Evolutionary conservation across 495 filamentous ascomycete species (phyloP).

Genomic region (Penicillium simplicissimum): DNA sequence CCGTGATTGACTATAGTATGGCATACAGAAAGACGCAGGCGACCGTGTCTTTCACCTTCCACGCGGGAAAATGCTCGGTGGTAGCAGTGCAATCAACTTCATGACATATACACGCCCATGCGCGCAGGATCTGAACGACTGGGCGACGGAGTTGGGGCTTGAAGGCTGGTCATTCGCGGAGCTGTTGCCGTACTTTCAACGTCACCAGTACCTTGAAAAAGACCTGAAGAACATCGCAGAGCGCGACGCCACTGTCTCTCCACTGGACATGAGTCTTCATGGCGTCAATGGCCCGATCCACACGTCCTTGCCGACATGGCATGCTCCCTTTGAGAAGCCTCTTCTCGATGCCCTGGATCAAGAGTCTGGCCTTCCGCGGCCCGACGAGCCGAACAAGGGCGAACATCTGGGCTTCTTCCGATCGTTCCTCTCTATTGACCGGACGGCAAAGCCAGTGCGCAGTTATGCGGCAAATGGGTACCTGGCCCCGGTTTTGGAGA

Average conservation of each 20-base stretch:
- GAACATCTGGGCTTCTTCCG: constrained; percentile 22
- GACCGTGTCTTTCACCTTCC: constrained; percentile 13
- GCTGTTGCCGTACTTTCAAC: constrained; percentile 43
- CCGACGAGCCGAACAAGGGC: constrained; percentile 15
- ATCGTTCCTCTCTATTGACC: constrained; percentile 35
- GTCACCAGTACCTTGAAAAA: constrained; percentile 23
- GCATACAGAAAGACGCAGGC: constrained; percentile 2
- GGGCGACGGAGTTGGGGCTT: constrained; percentile 46
- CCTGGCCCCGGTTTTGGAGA: background rate
- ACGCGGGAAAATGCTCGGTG: constrained; percentile 26
- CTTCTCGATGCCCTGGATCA: constrained; percentile 8
- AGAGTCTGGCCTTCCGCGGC: constrained; percentile 5
- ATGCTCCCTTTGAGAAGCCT: constrained; percentile 10
- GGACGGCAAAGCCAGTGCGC: constrained; percentile 37
- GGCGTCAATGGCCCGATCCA: constrained; percentile 3
- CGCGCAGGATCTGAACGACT: constrained; percentile 40
- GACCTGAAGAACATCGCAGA: constrained; percentile 4
- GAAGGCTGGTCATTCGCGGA: constrained; percentile 45
- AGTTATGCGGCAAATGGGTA: constrained; percentile 42
- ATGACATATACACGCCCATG: constrained; percentile 40
- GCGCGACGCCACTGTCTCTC: constrained; percentile 1
- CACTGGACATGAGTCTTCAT: background rate
- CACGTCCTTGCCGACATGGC: constrained; percentile 4
- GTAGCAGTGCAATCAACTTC: constrained; percentile 21
- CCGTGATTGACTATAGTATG: background rate